phyloP scores from a whole-genome alignment of 805 yeast species.

The Saturnispora silvae region DNA sequence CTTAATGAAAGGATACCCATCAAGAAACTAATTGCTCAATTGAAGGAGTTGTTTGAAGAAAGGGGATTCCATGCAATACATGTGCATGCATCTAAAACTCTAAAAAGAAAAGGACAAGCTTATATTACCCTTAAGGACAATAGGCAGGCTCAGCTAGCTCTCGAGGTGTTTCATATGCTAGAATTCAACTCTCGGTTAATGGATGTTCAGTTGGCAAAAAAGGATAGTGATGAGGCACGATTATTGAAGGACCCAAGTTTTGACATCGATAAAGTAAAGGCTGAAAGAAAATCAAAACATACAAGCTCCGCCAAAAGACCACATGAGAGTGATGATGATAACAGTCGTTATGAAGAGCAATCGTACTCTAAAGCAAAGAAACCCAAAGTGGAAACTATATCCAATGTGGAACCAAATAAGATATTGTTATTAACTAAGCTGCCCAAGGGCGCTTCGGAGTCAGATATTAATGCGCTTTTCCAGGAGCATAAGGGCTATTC shows the following conservation, averaged over 20 bases:
- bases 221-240: constrained; percentile 33
- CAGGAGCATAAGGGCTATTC: constrained; percentile 46
- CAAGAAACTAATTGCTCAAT: constrained; percentile 35
- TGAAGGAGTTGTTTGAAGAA: constrained; percentile 34
- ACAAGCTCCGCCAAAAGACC: constrained; percentile 6
- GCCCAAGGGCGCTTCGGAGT: constrained; percentile 33
- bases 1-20: constrained; percentile 59
- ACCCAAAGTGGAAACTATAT: neutral
- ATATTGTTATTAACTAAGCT: constrained; percentile 57
- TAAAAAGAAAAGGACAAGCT: constrained; percentile 76
- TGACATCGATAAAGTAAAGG: constrained; percentile 16
- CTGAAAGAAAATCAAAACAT: constrained; percentile 6
- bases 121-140: constrained; percentile 46
- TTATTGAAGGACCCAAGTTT: constrained; percentile 14
- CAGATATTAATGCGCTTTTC: constrained; percentile 37
- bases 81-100: constrained; percentile 46
- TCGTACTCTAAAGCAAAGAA: neutral
- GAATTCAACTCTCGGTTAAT: constrained; percentile 39
- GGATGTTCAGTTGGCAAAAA: constrained; percentile 32
- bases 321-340: too few relatives aligned
- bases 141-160: constrained; percentile 36
- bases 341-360: constrained; percentile 8
- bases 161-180: constrained; percentile 31
- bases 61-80: constrained; percentile 36
- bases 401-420: constrained; percentile 51